These are phyloP conservation scores for Artomyces pyxidatus DNA, from an alignment of 768 basidiomycete genomes.

Conservation along the genomic window DNA sequence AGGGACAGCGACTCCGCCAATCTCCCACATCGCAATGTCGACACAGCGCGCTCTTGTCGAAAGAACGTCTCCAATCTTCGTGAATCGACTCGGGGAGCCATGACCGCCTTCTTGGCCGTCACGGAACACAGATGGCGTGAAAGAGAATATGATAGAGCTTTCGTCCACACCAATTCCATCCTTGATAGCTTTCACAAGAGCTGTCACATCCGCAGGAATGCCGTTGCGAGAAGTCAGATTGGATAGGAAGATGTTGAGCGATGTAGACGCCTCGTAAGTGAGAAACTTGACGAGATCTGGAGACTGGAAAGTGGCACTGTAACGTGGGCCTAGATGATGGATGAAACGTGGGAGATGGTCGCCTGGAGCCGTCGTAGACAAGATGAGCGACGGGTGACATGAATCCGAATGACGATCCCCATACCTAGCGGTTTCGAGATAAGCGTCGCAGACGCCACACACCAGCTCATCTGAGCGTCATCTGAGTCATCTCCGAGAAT, in stretches of 20 bases:
- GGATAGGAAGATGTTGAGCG: conserved; percentile 70
- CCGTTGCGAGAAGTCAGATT: conserved; percentile 32
- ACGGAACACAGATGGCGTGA: conserved; percentile 26
- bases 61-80: conserved; percentile 44
- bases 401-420: neutral
- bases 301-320: conserved; percentile 71
- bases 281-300: conserved; percentile 60
- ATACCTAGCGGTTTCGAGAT: conserved; percentile 52
- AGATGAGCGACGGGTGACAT: too few relatives aligned
- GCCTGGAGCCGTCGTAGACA: too few relatives aligned
- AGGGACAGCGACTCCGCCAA: conserved; percentile 73
- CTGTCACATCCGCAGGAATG: conserved; percentile 22
- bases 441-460: conserved; percentile 57
- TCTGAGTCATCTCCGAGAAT: conserved; percentile 46
- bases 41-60: conserved; percentile 54
- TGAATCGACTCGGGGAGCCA: conserved; percentile 7
- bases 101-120: conserved; percentile 6
- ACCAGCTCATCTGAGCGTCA: conserved; percentile 50
- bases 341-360: conserved; percentile 69
- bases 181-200: conserved; percentile 43
- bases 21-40: conserved; percentile 71
- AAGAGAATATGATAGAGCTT: conserved; percentile 29
- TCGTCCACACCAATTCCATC: conserved; percentile 39
- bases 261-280: conserved; percentile 80
- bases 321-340: conserved; percentile 77